These are phyloP conservation scores for Polyplosphaeria fusca DNA, from an alignment of 495 filamentous ascomycete genomes.

Conservation along the genomic window DNA sequence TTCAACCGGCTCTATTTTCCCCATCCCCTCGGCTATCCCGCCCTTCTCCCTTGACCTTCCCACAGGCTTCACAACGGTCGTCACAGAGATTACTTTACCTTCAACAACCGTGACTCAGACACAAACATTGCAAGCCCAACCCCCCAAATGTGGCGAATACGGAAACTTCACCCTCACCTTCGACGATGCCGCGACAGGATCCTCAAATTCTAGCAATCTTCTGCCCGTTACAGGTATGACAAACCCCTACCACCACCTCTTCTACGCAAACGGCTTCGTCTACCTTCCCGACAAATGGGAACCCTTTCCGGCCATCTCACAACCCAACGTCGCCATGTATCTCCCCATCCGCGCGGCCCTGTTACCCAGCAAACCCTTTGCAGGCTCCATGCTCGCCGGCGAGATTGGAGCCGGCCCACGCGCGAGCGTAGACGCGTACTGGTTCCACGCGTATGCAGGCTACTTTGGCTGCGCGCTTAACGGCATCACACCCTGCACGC, in stretches of 20 bases:
- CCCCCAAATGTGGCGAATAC: slow-evolving; percentile 37
- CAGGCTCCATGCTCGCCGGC: slow-evolving; percentile 38
- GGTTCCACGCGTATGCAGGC: slow-evolving; percentile 45
- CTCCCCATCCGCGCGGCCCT: slow-evolving; percentile 34
- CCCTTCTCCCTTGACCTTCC: background rate
- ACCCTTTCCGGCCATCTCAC: slow-evolving; percentile 43
- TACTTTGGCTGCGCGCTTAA: slow-evolving; percentile 46
- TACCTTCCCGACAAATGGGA: slow-evolving; percentile 45
- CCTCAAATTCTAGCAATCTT: slow-evolving; percentile 27
- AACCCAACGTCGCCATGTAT: slow-evolving; percentile 46
- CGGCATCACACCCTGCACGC: slow-evolving; percentile 39
- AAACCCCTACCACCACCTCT: slow-evolving; percentile 48
- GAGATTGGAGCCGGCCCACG: slow-evolving; percentile 47
- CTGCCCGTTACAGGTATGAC: slow-evolving; percentile 41
- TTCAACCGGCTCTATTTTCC: background rate
- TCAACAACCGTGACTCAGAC: background rate
- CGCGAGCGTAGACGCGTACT: slow-evolving; percentile 42
- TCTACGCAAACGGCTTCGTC: slow-evolving; percentile 43
- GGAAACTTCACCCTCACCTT: slow-evolving; percentile 39
- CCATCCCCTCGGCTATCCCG: background rate
- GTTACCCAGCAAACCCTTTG: slow-evolving; percentile 32
- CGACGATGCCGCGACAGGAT: slow-evolving; percentile 36
- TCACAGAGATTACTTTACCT: background rate
- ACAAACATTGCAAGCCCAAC: background rate
- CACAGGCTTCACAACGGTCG: background rate